Evolutionary conservation across 257 asterid genomes (phyloP), one percentile per base, ranked within the genome.

Genomic region (Eustoma russellianum): DNA sequence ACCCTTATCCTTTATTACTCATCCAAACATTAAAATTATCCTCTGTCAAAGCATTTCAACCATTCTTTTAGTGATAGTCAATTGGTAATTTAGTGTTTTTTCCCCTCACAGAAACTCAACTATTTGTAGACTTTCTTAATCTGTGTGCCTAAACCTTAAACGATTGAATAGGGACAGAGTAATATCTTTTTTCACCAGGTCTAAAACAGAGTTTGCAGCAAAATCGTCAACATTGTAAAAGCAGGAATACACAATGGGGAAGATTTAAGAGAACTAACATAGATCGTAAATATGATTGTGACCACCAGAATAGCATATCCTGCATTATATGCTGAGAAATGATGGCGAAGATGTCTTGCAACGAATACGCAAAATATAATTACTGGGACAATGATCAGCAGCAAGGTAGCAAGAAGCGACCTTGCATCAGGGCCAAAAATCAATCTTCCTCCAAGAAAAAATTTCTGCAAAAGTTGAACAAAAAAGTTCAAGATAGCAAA

Each of bases 361-460:
- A 88, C 93, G 53, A 87, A 88, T 50, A 92, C 81, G 76, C 97
- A 92, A 72, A 88, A 92, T 77, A 81, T 57, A 60, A 77, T 52
- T 46, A 88, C 93, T 24, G 97, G 98, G 59, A 72, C 83, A 55
- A 82, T 74, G 74, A 92, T 75, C 65, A 87, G 78, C 74, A 81
- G 62, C 75, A 92, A 69, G 62, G 93, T 92, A 80, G 76, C 79
- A 41, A 92, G 89, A 87, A 92, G 70, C 11, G 98, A 87, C 75
- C 76, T 84, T 24, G 98, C 98, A 74, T 92, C 97, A 11, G 98
- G 98, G 65, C 98, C 98, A 79, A 92, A 87, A 46, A 92, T 84
- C 86, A 92, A 73, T 74, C 98, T 84, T 75, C 98, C 98, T 40
- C 94, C 81, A 14, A 92, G 67, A 63, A 79, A 79, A 75, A 92